Evolutionary conservation across 441 rosid species (phyloP), one percentile per base, ranked within the genome.

Genomic region (Monsonia emarginata): DNA sequence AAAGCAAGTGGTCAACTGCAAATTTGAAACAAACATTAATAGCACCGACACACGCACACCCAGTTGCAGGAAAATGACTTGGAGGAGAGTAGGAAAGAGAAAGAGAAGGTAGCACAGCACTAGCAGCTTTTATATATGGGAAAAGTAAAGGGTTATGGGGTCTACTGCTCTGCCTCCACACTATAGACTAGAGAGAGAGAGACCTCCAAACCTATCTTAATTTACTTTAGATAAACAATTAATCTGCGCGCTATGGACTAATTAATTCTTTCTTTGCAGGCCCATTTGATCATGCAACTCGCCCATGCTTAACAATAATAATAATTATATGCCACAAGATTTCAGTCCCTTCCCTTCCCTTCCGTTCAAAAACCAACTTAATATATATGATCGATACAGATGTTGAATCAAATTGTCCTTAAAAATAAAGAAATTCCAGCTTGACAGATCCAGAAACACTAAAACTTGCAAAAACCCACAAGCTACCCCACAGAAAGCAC

Each of bases 41-140:
- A 19, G 26, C 27, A 52, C 58, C 58, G 58, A 52, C 27, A 52
- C 27, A 52, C 58, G 26, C 26, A 52, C 27, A 52, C 58, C 27
- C 58, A 52, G 27, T 21, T 52, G 58, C 58, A 52, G 58, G 7
- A 52, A 52, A 52, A 52, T 52, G 58, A 52, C 24, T 52, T 14
- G 21, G 11, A 9, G 19, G 4, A 21, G 27, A 8, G 26, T 2
- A 22, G 27, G 58, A 52, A 27, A 52, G 58, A 52, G 58, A 52
- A 18, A 50, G 57, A 19, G 13, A 50, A 8, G 22, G 22, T 4
- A 18, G 24, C 22, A 48, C n/a, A n/a, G n/a, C n/a, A n/a, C n/a
- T n/a, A n/a, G n/a, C n/a, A n/a, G n/a, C n/a, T n/a, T n/a, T n/a
- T n/a, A 52, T 1, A 7, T 21, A 2, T 18, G 10, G 13, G 22